Percentiles rank a stretch among this genome's conserved stretches.
These are phyloP conservation scores for Metschnikowia borealis DNA, from an alignment of 805 yeast species.

Conservation along the genomic window DNA sequence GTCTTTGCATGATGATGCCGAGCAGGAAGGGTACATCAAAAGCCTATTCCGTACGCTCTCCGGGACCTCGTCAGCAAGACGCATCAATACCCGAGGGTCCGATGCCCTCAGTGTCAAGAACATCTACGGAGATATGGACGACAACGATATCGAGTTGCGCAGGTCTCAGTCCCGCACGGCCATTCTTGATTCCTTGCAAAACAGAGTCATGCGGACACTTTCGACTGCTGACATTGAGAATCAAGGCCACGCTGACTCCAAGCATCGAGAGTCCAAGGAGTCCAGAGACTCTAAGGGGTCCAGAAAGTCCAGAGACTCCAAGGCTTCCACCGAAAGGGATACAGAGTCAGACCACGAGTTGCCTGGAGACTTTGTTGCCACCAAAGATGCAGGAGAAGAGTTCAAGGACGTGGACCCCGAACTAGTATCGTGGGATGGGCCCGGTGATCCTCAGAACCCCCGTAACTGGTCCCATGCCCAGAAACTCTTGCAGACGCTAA, in stretches of 20 bases:
- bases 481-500: conserved; percentile 42
- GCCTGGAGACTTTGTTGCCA: conserved; percentile 32
- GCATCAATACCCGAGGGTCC: conserved; percentile 9
- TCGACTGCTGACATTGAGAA: conserved; percentile 20
- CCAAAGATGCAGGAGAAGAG: conserved; percentile 48
- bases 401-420: conserved; percentile 57
- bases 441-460: conserved; percentile 59
- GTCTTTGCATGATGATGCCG: not conserved
- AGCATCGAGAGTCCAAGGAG: too few relatives aligned
- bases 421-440: conserved; percentile 63
- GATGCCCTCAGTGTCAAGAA: conserved; percentile 28
- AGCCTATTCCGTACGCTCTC: conserved; percentile 10
- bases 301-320: not conserved
- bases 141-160: conserved; percentile 33
- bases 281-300: too few relatives aligned
- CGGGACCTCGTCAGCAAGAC: conserved; percentile 7
- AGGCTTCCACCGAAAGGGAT: not conserved
- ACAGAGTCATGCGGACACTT: conserved; percentile 19
- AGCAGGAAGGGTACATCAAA: conserved; percentile 1
- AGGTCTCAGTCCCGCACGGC: conserved; percentile 45
- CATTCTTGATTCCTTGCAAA: conserved; percentile 35
- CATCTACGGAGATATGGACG: conserved; percentile 39
- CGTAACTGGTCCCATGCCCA: conserved; percentile 50
- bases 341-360: conserved; percentile 9
- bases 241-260: not conserved